A percentile compares a stretch with the other conserved stretches of the same genome.
Evolutionary conservation across 371 early-diverging fungal genomes (phyloP).

Genomic region (Mortierella polycephala): DNA sequence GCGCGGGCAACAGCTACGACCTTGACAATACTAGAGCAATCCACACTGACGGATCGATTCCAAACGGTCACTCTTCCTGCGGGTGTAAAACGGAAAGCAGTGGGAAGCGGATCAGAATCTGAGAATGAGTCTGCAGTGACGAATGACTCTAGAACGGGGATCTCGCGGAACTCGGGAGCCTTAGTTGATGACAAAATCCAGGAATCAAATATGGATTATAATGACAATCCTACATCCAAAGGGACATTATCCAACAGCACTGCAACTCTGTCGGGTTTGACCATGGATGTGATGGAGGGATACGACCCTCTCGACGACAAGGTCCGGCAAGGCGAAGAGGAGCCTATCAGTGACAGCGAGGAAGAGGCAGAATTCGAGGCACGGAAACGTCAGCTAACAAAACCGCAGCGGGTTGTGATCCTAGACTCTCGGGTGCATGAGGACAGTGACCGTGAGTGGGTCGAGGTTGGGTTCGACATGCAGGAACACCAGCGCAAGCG

Average conservation of each 20-base stretch:
- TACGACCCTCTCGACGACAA: constrained; percentile 45
- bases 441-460: constrained; percentile 38
- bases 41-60: constrained; percentile 22
- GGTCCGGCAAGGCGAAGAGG: constrained; percentile 6
- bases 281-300: constrained; percentile 27
- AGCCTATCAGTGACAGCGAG: constrained; percentile 30
- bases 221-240: not conserved
- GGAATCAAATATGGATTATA: not conserved
- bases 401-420: constrained; percentile 28
- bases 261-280: not conserved
- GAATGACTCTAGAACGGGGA: not conserved
- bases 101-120: constrained; percentile 6
- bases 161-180: too few relatives aligned
- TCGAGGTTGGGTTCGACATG: constrained; percentile 39
- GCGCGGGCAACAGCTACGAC: not conserved
- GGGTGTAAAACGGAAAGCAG: constrained; percentile 25
- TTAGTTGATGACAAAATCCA: too few relatives aligned
- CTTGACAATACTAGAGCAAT: constrained; percentile 14
- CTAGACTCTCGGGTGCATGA: constrained; percentile 34
- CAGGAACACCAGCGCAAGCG: constrained; percentile 27
- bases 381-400: not conserved
- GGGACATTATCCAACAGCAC: not conserved
- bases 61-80: not conserved
- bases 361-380: constrained; percentile 4
- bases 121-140: constrained; percentile 14